Evolutionary conservation across 2,329 filamentous ascomycete species (phyloP), one percentile per base, ranked within the genome.

Genomic region (Cercospora sojina): DNA sequence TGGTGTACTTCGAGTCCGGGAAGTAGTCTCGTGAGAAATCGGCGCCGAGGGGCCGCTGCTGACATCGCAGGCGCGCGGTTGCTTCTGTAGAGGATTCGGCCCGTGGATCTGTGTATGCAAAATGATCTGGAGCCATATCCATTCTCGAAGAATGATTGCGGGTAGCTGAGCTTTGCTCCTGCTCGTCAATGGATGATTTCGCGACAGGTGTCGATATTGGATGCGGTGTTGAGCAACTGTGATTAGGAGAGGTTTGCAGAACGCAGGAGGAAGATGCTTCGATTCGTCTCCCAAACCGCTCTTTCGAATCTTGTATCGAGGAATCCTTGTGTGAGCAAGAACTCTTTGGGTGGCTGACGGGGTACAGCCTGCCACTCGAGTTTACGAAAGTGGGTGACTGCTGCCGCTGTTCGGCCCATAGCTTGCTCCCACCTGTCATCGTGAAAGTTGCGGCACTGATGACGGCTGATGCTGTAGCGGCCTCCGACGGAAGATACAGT

Each of bases 311-410:
- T 13, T 13, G 35, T 2, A 7, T 29, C 16, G 38, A n/a, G 13
- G 10, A n/a, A 25, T 49, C 7, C n/a, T 38, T 58, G 1, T 18
- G 7, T 12, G 35, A 62, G 59, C 43, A 35, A 62, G 43, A 49
- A n/a, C 27, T 47, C 18, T 38, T 32, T 5, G 41, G 27, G 9
- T 43, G 29, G 20, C 31, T 12, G n/a, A 53, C 35, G n/a, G 60
- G 60, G 23, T 62, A 62, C 25, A 49, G 31, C 60, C 49, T 62
- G 60, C 60, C 60, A 62, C 32, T 62, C 20, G 60, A 62, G 35
- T 62, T 49, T 9, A 62, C 47, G 23, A 62, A 62, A 12, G 31
- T 27, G 12, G 31, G 47, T n/a, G 18, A 31, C 2, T 49, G 47
- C n/a, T 53, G 25, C 25, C 23, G 47, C 23, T 29, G 20, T 47